Conservation (phyloP, 2,329 filamentous ascomycete species). For the Dryadomyces quercivorus region DNA sequence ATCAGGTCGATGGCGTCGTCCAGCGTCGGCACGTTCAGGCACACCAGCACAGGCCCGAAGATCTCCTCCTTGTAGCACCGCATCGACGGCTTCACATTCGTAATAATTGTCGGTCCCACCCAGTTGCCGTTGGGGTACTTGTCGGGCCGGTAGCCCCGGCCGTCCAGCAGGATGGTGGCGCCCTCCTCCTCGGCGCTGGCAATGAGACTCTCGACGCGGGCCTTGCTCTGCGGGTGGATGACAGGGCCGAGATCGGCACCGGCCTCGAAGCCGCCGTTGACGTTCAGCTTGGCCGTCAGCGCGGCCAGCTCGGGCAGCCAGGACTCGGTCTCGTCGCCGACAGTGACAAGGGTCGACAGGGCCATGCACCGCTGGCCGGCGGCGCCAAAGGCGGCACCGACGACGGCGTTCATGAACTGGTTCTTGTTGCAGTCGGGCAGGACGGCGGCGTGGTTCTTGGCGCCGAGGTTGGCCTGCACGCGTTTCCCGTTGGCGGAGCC, state of each 20-base stretch:
- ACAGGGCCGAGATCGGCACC: constrained; percentile 73
- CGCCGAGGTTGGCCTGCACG: constrained; percentile 76
- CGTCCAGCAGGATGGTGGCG: constrained; percentile 71
- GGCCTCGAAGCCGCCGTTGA: constrained; percentile 71
- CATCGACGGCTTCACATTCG: constrained; percentile 70
- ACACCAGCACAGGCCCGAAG: constrained; percentile 75
- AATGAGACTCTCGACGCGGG: constrained; percentile 66
- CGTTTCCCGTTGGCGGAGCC: constrained; percentile 79
- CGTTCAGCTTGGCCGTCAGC: constrained; percentile 57
- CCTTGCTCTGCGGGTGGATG: constrained; percentile 67
- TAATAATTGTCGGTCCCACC: constrained; percentile 73
- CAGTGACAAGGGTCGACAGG: constrained; percentile 68
- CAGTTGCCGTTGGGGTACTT: constrained; percentile 84
- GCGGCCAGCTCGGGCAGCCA: constrained; percentile 72
- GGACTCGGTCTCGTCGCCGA: constrained; percentile 65
- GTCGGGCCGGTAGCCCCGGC: constrained; percentile 57
- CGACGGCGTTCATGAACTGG: constrained; percentile 73
- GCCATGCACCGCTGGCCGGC: constrained; percentile 84
- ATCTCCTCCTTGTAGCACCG: constrained; percentile 77
- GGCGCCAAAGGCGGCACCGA: constrained; percentile 74
- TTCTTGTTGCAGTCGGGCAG: constrained; percentile 85
- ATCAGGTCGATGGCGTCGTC: constrained; percentile 72
- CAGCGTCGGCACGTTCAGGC: constrained; percentile 64
- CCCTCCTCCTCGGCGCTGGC: constrained; percentile 68
- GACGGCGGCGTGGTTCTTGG: constrained; percentile 79